Percentiles rank a stretch among this genome's conserved stretches.
Conservation (phyloP, 2,329 filamentous ascomycete species). For the Fusarium tupiense region DNA sequence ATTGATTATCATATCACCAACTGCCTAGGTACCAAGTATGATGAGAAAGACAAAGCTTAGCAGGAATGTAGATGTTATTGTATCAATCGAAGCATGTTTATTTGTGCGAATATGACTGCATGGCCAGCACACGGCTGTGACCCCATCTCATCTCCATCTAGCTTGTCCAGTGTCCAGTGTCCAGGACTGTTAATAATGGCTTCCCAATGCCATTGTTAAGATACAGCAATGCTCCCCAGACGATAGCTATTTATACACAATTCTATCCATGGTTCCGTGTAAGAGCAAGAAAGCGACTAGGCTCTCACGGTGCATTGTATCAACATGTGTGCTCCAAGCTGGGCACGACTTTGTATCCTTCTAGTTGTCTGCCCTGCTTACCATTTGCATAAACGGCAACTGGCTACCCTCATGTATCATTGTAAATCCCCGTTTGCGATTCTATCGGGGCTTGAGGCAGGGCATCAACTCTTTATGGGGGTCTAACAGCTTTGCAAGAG, state of each 20-base stretch:
- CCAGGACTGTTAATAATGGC: slow-evolving; percentile 10
- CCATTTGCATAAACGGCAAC: slow-evolving; percentile 8
- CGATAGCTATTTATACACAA: slow-evolving; percentile 33
- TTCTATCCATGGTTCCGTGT: slow-evolving; percentile 35
- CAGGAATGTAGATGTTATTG: background rate
- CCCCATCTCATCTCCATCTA: slow-evolving; percentile 22
- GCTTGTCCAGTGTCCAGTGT: slow-evolving; percentile 4
- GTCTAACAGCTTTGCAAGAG: slow-evolving; percentile 12
- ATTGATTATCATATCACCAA: background rate
- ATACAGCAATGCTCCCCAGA: slow-evolving; percentile 21
- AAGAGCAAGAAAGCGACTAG: slow-evolving; percentile 12
- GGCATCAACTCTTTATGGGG: slow-evolving; percentile 18
- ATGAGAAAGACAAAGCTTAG: background rate
- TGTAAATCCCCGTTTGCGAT: slow-evolving; percentile 16
- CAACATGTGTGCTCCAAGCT: slow-evolving; percentile 34
- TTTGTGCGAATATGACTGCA: slow-evolving; percentile 32
- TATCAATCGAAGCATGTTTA: slow-evolving; percentile 26
- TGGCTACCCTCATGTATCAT: slow-evolving; percentile 12
- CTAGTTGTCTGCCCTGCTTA: slow-evolving; percentile 10
- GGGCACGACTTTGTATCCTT: slow-evolving; percentile 31
- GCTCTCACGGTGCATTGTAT: slow-evolving; percentile 20
- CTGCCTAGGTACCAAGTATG: no score
- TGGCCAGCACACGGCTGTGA: slow-evolving; percentile 30
- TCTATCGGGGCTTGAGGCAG: slow-evolving; percentile 8
- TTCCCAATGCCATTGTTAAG: slow-evolving; percentile 10